Evolutionary conservation across 805 yeast genomes (phyloP).

Genomic region (Clavispora carvajalis): DNA sequence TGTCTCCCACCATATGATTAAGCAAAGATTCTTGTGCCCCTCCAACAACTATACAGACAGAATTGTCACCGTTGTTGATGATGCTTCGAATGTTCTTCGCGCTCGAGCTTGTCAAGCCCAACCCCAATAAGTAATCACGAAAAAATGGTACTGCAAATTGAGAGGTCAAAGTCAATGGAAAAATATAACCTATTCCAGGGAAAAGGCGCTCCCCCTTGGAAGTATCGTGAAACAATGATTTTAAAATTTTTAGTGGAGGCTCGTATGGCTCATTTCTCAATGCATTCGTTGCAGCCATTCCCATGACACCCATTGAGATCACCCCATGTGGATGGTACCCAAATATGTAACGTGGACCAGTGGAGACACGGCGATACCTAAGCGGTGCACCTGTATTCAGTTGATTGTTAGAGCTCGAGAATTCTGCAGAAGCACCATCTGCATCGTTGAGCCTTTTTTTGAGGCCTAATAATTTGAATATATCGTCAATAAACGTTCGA

Average conservation of each 20-base stretch:
- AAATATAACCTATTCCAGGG: slow-evolving; percentile 75
- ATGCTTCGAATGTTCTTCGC: slow-evolving; percentile 64
- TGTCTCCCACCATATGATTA: slow-evolving; percentile 33
- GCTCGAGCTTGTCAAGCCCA: slow-evolving; percentile 84
- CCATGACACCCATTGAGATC: slow-evolving; percentile 86
- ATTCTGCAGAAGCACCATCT: slow-evolving; percentile 11
- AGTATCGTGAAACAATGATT: slow-evolving; percentile 53
- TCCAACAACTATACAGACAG: slow-evolving; percentile 88
- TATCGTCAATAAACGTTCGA: slow-evolving; percentile 29
- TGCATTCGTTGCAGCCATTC: slow-evolving; percentile 63
- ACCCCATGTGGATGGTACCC: slow-evolving; percentile 98
- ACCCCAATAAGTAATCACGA: slow-evolving; percentile 73
- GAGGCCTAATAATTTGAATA: slow-evolving; percentile 33
- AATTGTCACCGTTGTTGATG: slow-evolving; percentile 55
- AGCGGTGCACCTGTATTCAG: not conserved
- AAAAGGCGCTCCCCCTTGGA: slow-evolving; percentile 61
- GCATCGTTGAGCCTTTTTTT: slow-evolving; percentile 33
- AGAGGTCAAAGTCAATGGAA: slow-evolving; percentile 73
- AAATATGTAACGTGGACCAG: slow-evolving; percentile 78
- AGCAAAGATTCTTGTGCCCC: slow-evolving; percentile 90
- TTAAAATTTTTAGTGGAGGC: slow-evolving; percentile 29
- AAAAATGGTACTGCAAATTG: slow-evolving; percentile 83
- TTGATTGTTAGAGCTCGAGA: not conserved
- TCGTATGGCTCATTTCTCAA: slow-evolving; percentile 39
- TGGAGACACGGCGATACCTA: slow-evolving; percentile 25